Conservation (phyloP, 2,329 filamentous ascomycete genomes). For the Epichloe brachyelytri region DNA sequence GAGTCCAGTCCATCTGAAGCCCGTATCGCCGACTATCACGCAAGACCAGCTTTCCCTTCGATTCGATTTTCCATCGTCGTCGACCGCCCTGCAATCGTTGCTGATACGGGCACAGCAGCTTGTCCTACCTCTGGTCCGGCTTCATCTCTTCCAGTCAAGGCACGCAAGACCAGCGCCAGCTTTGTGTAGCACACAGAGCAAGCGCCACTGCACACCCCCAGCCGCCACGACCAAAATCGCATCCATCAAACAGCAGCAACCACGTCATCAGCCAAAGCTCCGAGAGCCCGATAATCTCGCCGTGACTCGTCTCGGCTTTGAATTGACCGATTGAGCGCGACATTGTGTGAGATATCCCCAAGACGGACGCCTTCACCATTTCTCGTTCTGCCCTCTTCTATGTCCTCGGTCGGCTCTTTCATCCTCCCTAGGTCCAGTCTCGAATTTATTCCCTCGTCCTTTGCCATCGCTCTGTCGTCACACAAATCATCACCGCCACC, state of each 20-base stretch:
- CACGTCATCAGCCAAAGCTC: conserved; percentile 2
- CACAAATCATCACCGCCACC: background rate
- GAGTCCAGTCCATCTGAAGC: conserved; percentile 6
- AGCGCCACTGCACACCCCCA: background rate
- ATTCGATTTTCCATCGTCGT: background rate
- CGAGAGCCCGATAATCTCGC: background rate
- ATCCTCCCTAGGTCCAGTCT: conserved; percentile 35
- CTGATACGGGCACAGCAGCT: conserved; percentile 8
- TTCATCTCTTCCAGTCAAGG: conserved; percentile 3
- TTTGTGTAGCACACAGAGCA: background rate
- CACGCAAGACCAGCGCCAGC: background rate
- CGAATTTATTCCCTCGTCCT: background rate
- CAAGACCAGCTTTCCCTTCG: conserved; percentile 3
- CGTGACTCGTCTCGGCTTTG: background rate
- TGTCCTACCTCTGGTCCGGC: conserved; percentile 8
- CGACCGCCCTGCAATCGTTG: background rate
- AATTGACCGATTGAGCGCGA: conserved; percentile 9
- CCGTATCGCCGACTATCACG: conserved; percentile 9
- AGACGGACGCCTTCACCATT: conserved; percentile 36
- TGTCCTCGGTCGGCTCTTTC: conserved; percentile 36
- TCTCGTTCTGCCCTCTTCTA: conserved; percentile 34
- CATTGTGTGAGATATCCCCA: conserved; percentile 25
- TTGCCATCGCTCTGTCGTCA: background rate
- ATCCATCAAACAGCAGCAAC: background rate
- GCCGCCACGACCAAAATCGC: background rate